Conservation (phyloP, 2,329 filamentous ascomycete genomes). For the Clathrospora elynae region DNA sequence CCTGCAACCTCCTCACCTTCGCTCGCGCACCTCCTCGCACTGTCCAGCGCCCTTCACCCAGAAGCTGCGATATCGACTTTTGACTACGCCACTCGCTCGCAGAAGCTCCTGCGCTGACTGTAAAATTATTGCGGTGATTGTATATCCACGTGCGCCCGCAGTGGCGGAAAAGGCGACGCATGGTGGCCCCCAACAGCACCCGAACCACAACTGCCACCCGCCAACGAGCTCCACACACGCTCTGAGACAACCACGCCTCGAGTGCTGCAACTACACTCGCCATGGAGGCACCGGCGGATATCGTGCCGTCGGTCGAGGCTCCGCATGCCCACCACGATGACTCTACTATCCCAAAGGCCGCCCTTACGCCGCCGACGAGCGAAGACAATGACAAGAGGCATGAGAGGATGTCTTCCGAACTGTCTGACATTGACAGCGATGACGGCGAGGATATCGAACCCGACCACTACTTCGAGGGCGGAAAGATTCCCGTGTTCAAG, state of each 20-base stretch:
- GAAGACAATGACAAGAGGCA: conserved; percentile 56
- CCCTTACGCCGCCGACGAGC: conserved; percentile 58
- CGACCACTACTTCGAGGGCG: conserved; percentile 81
- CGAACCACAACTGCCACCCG: conserved; percentile 32
- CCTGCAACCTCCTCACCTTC: conserved; percentile 22
- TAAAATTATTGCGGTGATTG: conserved; percentile 31
- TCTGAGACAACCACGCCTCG: conserved; percentile 21
- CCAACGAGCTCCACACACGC: conserved; percentile 28
- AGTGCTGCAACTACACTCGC: conserved; percentile 6
- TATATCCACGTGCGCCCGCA: conserved; percentile 19
- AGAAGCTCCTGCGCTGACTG: conserved; percentile 26
- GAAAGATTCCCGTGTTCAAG: conserved; percentile 90
- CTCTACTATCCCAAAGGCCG: conserved; percentile 41
- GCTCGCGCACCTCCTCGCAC: conserved; percentile 32
- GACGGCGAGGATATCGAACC: conserved; percentile 73
- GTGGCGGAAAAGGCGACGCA: conserved; percentile 38
- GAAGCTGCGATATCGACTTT: conserved; percentile 10
- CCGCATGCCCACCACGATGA: conserved; percentile 33
- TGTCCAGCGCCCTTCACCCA: conserved; percentile 24
- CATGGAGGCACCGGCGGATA: conserved; percentile 40
- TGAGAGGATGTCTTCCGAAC: conserved; percentile 53
- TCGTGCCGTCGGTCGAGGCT: conserved; percentile 45
- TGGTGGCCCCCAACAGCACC: conserved; percentile 33
- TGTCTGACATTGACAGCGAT: conserved; percentile 56
- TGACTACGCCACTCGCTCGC: conserved; percentile 4